Base-by-base conservation (phyloP, 257 asterid species). In the Gentiana straminea region DNA sequence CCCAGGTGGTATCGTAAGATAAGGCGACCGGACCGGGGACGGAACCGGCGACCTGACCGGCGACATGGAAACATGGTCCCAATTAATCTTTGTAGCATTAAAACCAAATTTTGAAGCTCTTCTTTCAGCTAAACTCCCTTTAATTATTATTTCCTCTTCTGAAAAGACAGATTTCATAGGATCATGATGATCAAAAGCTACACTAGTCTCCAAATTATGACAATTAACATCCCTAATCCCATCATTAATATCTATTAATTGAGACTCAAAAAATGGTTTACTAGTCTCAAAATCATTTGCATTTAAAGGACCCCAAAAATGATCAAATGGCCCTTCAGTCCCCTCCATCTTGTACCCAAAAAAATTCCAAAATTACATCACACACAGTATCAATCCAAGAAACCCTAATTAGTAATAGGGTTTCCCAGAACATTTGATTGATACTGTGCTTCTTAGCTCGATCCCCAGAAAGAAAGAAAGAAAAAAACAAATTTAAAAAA, bases 21-120 rank as follows among this genome's bases (percentile, higher is more conserved):
- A 68, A 11, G 82, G 68, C 4, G 81, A 64, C 34, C 43, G 12
- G 49, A 60, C 52, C 32, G 70, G 38, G 1, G 70, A 51, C 0
- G 50, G 54, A 10, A 7, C 11, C 2, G 46, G 46, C 24, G 57
- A 33, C 36, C 51, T 39, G 45, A 49, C 11, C 41, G 13, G 38
- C 37, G 49, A 33, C 32, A 10, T 54, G 39, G 45, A 54, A 9
- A 69, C 61, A 24, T 49, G 43, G 9, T 77, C 57, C 13, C 36
- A 55, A 34, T 55, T 64, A 35, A 78, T 62, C 49, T 43, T 68
- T 3, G 80, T 58, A 39, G 63, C 92, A 58, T 75, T 64, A 59
- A 86, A 83, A 56, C 87, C 88, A 47, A 80, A 71, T 65, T 64
- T 81, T 2, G 81, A 73, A 0, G 84, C 83, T 57, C 89, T 76